Evolutionary conservation across 176 grass and related monocot genomes (phyloP), one percentile per base, ranked within the genome.

Genomic region (Eleusine indica): DNA sequence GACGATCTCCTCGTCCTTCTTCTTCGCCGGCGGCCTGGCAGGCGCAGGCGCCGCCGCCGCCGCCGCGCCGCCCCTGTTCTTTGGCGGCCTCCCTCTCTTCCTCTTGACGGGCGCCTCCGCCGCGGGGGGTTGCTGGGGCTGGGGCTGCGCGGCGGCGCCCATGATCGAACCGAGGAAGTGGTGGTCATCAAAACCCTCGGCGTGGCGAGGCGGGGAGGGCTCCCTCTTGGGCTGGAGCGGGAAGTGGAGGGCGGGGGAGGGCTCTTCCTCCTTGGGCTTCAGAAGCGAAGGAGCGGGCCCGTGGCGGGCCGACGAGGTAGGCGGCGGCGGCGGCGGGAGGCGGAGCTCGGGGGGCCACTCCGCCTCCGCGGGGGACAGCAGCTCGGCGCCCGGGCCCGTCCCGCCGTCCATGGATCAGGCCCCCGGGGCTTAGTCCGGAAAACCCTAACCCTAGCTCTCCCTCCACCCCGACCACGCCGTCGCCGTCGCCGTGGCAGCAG

Each of bases 11-110:
- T 96, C 93, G 5, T 97, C 89, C 73, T 80, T 89, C 80, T 80
- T 87, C 80, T 22, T 88, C 65, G 56, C 80, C 1, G 75, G 87
- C 3, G 75, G 79, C 79, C 78, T 90, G 30, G 37, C 68, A 3
- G 51, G 60, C 74, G 84, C 62, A 1, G 79, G 41, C 70, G 1
- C 48, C 0, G 61, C 0, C 40, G 68, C n/a, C 1, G 77, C 30
- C 5, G 43, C 78, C n/a, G 30, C 85, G 1, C 66, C 89, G 17
- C 89, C 88, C 74, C 83, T 86, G 72, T 73, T 86, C 91, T 96
- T 99, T 42, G 86, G 97, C 66, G 97, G 97, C 69, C 94, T 91
- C 72, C 94, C 94, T 74, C 94, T 46, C 90, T 95, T 95, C 86
- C 91, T 80, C 89, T 99, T 99, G 69, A 86, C 88, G 25, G 52